phyloP scores from a whole-genome alignment of 2,329 filamentous ascomycete species.

The Fusarium pseudocircinatum region DNA sequence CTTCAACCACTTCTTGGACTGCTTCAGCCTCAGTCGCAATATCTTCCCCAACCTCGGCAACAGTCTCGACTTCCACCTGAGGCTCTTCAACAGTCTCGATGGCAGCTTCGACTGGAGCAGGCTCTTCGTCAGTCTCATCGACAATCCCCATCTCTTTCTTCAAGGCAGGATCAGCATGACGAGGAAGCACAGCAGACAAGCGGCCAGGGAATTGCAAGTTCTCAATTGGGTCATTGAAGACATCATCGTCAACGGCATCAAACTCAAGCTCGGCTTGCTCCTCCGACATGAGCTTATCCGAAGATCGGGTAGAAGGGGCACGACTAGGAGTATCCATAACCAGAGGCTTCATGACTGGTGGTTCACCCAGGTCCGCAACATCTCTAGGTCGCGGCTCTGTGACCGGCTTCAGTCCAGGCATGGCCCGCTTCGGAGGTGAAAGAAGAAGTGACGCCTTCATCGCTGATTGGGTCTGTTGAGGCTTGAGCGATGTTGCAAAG shows the following conservation, averaged over 20 bases:
- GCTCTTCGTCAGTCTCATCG: constrained; percentile 41
- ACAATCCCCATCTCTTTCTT: constrained; percentile 47
- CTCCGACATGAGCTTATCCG: constrained; percentile 51
- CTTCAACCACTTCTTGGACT: constrained; percentile 9
- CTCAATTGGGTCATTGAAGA: constrained; percentile 48
- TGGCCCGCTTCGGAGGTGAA: constrained; percentile 61
- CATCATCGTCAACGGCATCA: constrained; percentile 43
- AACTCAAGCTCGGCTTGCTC: constrained; percentile 41
- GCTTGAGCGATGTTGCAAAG: constrained; percentile 39
- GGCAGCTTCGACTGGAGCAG: background rate
- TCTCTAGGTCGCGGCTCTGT: constrained; percentile 41
- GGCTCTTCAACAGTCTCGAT: background rate
- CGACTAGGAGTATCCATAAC: constrained; percentile 46
- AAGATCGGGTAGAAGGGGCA: constrained; percentile 42
- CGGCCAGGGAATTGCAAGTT: constrained; percentile 56
- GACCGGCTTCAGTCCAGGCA: constrained; percentile 48
- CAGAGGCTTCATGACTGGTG: constrained; percentile 51
- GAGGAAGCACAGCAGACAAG: constrained; percentile 56
- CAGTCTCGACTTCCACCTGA: background rate
- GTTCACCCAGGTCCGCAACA: constrained; percentile 37
- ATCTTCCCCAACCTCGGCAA: background rate
- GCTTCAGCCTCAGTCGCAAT: background rate
- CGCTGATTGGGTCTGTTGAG: constrained; percentile 49
- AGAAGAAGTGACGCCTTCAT: constrained; percentile 58
- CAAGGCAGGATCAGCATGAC: constrained; percentile 53